Conservation (phyloP, 148 eudicot genomes). For the Diospyros kaki region DNA sequence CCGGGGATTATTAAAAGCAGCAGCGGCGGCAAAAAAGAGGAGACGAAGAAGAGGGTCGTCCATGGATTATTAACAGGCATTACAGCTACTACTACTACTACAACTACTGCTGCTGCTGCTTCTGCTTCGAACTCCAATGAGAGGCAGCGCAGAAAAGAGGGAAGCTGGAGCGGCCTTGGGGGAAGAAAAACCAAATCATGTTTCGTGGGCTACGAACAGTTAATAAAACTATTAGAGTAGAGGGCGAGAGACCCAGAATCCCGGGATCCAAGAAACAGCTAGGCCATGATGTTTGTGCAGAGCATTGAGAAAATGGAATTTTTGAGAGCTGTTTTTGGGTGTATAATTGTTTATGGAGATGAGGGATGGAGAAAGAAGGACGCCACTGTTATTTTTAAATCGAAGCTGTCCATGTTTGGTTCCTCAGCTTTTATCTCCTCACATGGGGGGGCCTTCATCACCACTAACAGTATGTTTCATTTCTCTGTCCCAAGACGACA, state of each 20-base stretch:
- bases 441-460: conserved; percentile 17
- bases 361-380: background rate
- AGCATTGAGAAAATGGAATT: conserved; percentile 26
- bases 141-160: conserved; percentile 27
- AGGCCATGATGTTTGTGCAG: conserved; percentile 45
- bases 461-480: conserved; percentile 3
- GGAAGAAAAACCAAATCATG: conserved; percentile 46
- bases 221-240: background rate
- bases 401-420: background rate
- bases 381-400: too few relatives aligned
- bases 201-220: conserved; percentile 26
- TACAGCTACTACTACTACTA: conserved; percentile 21
- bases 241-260: conserved; percentile 45
- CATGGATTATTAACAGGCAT: conserved; percentile 64
- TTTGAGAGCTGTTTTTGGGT: conserved; percentile 21
- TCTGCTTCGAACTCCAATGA: conserved; percentile 57
- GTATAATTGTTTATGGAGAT: conserved; percentile 27
- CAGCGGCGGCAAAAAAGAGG: background rate
- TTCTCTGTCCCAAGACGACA: background rate
- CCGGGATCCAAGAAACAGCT: conserved; percentile 93
- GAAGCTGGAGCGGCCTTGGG: conserved; percentile 34
- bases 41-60: conserved; percentile 28
- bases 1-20: conserved; percentile 2
- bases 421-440: conserved; percentile 12
- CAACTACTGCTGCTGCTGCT: too few relatives aligned